Evolutionary conservation across 73 alveolate genomes (phyloP), one percentile per base, ranked within the genome.

Genomic region (Paramecium biaurelia): DNA sequence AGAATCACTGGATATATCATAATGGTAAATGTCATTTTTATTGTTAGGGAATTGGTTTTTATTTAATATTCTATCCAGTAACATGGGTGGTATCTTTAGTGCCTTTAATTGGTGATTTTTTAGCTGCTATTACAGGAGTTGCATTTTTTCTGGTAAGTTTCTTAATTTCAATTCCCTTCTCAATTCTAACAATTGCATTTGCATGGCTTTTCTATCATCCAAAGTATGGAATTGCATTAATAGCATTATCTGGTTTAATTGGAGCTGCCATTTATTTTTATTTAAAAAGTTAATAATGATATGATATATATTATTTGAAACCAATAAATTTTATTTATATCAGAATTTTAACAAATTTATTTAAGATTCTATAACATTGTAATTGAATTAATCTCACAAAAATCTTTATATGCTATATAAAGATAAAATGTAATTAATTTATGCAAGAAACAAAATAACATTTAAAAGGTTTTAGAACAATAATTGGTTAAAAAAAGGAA

Each of bases 191-290:
- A n/a, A 79, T 79, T 23, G 70, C 90, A 11, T 11, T 45, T 14
- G 76, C 90, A 24, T 79, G 90, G 90, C 56, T 79, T 42, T 79
- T 30, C 47, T 79, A 79, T 47, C 70, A 47, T 43, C 90, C 90
- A 5, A 79, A 79, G 47, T 23, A 38, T 43, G 90, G 76, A 43
- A 79, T 79, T 26, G 47, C 53, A 9, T 43, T 79, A 24, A 24
- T 79, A 42, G 23, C 26, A 11, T 37, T 79, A 10, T 32, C 76
- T 21, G 76, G 45, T 4, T n/a, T 21, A 1, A 79, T 79, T 79
- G 87, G 87, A 74, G 9, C 59, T 12, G 87, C 56, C 7, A 41
- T 74, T 12, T 74, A 18, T 15, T 74, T 37, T 37, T 74, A 74
- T 26, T 12, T 74, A 5, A 63, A 63, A 63, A 63, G 84, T 63